Base-by-base conservation (phyloP, 2,329 filamentous ascomycete species). In the Botryotinia convoluta region DNA sequence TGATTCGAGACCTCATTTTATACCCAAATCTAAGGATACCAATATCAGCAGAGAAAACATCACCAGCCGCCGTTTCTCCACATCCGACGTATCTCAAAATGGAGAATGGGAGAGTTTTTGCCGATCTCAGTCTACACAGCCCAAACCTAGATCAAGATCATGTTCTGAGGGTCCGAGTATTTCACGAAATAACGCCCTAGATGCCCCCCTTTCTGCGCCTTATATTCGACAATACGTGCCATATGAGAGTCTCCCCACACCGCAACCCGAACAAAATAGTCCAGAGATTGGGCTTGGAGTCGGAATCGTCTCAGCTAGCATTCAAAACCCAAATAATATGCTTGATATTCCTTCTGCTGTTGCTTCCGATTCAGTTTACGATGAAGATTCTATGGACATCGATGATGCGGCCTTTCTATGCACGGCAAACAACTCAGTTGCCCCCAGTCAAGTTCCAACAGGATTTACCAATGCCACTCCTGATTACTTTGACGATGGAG, bases 311-410 rank as follows among this genome's bases (percentile, higher is more conserved):
- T 20, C 29, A 35, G 42, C n/a, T 48, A 42, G 12, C 7, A 35
- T 12, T 35, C 20, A 26, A 7, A 48, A 1, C 1, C 20, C 20
- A n/a, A 20, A 65, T 35, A 9, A 12, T 16, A 35, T 14, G 9
- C 18, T 18, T 35, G 20, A 2, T 8, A 8, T 0, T 26, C 4
- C 20, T 8, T 32, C 10, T 3, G 1, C 20, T 9, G 6, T 8
- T 26, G 2, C 20, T 48, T 35, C 29, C 0, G 29, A 18, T 10
- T 0, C 6, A 18, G 18, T 7, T 4, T 29, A 18, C n/a, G 51
- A 57, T 29, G 51, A 57, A 8, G 51, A 57, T 57, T 1, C n/a
- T 6, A 57, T 57, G 51, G 51, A 57, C 0, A 57, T 57, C n/a
- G 51, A 57, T 4, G 51, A 32, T 57, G n/a, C 51, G 3, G 51